A percentile compares a stretch with the other conserved stretches of the same genome.
Conservation (phyloP, 306 rosid species). For the Acacia crassicarpa region DNA sequence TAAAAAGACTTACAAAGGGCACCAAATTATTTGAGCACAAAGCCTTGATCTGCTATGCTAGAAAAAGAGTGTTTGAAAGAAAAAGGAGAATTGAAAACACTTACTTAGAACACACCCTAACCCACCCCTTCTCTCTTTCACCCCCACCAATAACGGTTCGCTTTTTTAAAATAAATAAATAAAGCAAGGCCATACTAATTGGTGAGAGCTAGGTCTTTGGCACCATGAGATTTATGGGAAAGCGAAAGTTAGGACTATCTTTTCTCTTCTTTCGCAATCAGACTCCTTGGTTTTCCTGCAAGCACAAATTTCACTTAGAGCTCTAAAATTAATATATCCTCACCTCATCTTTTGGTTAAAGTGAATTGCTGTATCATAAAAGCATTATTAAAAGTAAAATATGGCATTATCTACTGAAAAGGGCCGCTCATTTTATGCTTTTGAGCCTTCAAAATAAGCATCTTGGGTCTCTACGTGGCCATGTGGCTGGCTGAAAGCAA, state of each 20-base stretch:
- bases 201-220: constrained; percentile 31
- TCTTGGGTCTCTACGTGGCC: constrained; percentile 86
- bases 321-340: constrained; percentile 32
- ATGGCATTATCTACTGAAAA: constrained; percentile 99
- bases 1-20: constrained; percentile 90
- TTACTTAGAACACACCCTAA: constrained; percentile 60
- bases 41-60: constrained; percentile 59
- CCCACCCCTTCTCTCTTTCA: constrained; percentile 35
- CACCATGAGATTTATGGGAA: constrained; percentile 52
- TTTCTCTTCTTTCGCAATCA: constrained; percentile 58
- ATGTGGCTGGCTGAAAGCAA: constrained; percentile 94
- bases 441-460: constrained; percentile 85
- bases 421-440: constrained; percentile 91
- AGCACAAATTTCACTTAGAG: constrained; percentile 49
- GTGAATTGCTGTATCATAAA: constrained; percentile 80
- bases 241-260: constrained; percentile 46
- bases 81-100: constrained; percentile 53
- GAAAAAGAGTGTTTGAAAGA: constrained; percentile 92
- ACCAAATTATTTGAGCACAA: constrained; percentile 81
- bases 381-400: constrained; percentile 89
- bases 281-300: constrained; percentile 33
- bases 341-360: constrained; percentile 71
- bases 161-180: constrained; percentile 37
- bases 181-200: constrained; percentile 34
- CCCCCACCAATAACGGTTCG: constrained; percentile 55